A percentile compares a stretch with the other conserved stretches of the same genome.
Conservation (phyloP, 352 stramenopile species). For the Globisporangium nunn region DNA sequence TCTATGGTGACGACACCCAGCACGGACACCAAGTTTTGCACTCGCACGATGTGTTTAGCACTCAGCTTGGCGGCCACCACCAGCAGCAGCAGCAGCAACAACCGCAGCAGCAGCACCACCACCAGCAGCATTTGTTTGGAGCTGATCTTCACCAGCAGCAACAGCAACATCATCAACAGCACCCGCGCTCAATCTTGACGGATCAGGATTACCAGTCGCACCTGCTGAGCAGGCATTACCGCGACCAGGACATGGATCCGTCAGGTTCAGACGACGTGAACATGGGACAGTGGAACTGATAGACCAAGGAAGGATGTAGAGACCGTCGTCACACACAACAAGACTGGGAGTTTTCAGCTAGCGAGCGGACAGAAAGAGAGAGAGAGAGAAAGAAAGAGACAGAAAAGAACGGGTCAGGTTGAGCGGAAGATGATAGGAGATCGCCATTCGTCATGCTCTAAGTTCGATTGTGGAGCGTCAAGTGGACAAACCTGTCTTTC, state of each 20-base stretch:
- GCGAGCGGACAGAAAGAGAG: too few relatives aligned
- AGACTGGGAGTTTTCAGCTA: too few relatives aligned
- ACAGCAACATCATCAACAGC: conserved; percentile 29
- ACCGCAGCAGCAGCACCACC: conserved; percentile 19
- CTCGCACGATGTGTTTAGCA: conserved; percentile 41
- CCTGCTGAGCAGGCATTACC: conserved; percentile 35
- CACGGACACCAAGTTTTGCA: conserved; percentile 26
- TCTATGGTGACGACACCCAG: conserved; percentile 34
- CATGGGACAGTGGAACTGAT: conserved; percentile 54
- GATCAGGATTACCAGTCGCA: conserved; percentile 43
- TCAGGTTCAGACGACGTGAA: conserved; percentile 41
- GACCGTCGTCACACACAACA: neutral
- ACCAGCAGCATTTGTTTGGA: conserved; percentile 21
- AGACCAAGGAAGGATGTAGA: neutral
- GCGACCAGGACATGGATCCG: conserved; percentile 47
- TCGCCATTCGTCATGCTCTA: too few relatives aligned
- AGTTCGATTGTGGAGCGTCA: too few relatives aligned
- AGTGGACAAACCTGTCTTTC: too few relatives aligned
- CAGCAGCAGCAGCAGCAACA: conserved; percentile 34
- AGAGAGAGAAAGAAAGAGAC: too few relatives aligned
- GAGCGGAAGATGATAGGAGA: too few relatives aligned
- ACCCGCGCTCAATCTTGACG: conserved; percentile 23
- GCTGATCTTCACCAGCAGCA: conserved; percentile 24
- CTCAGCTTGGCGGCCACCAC: conserved; percentile 32
- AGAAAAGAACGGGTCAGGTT: too few relatives aligned